Conservation (phyloP, 441 rosid genomes). For the Syzygium malaccense region DNA sequence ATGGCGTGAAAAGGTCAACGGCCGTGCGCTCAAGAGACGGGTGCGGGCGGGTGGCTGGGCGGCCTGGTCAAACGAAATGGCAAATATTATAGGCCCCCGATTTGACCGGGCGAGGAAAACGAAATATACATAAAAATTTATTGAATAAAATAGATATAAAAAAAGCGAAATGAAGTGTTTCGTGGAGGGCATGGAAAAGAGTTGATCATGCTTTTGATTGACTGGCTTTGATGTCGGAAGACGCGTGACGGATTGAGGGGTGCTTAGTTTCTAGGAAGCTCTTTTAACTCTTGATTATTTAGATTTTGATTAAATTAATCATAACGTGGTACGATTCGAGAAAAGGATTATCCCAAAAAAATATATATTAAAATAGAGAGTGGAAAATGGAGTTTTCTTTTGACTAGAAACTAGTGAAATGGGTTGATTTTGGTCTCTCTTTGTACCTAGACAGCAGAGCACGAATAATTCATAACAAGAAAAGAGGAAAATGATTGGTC, state of each 20-base stretch:
- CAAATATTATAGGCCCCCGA: background rate
- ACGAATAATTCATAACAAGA: background rate
- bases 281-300: background rate
- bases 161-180: background rate
- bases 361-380: background rate
- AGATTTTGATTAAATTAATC: background rate
- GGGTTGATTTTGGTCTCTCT: background rate
- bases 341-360: too few species aligned
- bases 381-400: background rate
- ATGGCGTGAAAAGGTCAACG: background rate
- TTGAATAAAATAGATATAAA: background rate
- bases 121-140: background rate
- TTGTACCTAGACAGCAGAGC: background rate
- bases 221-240: background rate
- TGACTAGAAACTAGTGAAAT: background rate
- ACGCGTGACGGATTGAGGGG: background rate
- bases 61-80: background rate
- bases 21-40: background rate
- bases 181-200: too few species aligned
- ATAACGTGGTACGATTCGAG: fast-evolving
- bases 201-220: background rate
- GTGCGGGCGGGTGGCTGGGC: too few species aligned
- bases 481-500: too few species aligned
- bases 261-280: background rate
- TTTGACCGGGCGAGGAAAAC: background rate